Evolutionary conservation across 2,329 filamentous ascomycete species (phyloP).

Genomic region (Cercospora janseana): DNA sequence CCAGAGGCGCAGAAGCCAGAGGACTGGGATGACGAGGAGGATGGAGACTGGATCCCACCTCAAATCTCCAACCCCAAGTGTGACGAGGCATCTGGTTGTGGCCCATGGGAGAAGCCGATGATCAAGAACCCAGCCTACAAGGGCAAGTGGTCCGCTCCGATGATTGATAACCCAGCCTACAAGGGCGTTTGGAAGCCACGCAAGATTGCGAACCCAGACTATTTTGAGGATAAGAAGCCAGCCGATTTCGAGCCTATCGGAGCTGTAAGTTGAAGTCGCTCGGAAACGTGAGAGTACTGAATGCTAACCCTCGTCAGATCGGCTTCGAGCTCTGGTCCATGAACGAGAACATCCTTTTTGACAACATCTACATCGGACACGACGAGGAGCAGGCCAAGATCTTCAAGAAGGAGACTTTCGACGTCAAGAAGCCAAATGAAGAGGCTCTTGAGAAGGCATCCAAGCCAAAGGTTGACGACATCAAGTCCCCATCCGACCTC

Average conservation of each 20-base stretch:
- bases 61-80: constrained; percentile 96
- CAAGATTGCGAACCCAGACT: constrained; percentile 96
- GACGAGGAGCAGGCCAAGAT: constrained; percentile 88
- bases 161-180: constrained; percentile 96
- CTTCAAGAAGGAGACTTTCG: constrained; percentile 84
- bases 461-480: constrained; percentile 63
- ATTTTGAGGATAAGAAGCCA: constrained; percentile 95
- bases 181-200: constrained; percentile 92
- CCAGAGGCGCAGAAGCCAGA: constrained; percentile 96
- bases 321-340: constrained; percentile 99
- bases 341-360: constrained; percentile 97
- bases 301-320: constrained; percentile 56
- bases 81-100: constrained; percentile 86
- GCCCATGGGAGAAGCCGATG: constrained; percentile 85
- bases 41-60: constrained; percentile 93
- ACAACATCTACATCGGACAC: constrained; percentile 99
- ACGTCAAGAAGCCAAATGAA: constrained; percentile 82
- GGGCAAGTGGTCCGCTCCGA: constrained; percentile 94
- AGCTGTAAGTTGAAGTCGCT: constrained; percentile 66
- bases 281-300: not conserved
- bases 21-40: constrained; percentile 99
- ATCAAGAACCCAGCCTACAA: constrained; percentile 96
- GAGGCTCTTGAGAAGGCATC: constrained; percentile 76
- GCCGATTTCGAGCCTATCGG: constrained; percentile 98
- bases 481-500: constrained; percentile 71